Percentiles rank a stretch among this genome's conserved stretches.
Conservation (phyloP, 768 basidiomycete genomes). For the Xerocomus potaroensis region DNA sequence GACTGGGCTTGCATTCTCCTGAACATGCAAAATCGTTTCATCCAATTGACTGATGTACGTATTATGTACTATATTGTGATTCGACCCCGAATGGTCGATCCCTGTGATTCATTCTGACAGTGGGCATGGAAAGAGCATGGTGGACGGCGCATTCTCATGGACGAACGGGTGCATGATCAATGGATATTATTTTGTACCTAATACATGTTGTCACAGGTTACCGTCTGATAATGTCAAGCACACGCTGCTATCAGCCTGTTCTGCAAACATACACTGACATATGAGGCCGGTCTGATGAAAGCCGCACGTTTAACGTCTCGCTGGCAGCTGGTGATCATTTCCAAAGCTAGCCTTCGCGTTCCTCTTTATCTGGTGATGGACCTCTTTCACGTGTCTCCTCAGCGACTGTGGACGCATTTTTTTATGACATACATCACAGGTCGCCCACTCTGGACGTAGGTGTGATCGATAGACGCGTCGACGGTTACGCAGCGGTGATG, state of each 20-base stretch:
- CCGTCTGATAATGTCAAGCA: background rate
- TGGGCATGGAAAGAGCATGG: slow-evolving; percentile 2
- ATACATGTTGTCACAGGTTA: background rate
- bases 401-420: slow-evolving; percentile 14
- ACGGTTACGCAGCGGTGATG: slow-evolving; percentile 2
- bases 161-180: background rate
- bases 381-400: slow-evolving; percentile 16
- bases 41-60: background rate
- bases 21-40: slow-evolving; percentile 12
- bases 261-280: background rate
- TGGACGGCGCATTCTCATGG: background rate
- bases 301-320: background rate
- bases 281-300: background rate
- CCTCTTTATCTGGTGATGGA: slow-evolving; percentile 18
- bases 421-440: slow-evolving; percentile 12
- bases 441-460: background rate
- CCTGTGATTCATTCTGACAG: background rate
- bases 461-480: background rate
- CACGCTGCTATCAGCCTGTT: background rate
- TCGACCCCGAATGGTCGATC: background rate
- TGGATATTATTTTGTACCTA: slow-evolving; percentile 3
- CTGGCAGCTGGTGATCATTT: background rate
- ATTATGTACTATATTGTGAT: background rate
- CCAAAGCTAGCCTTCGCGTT: background rate
- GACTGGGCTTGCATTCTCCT: slow-evolving; percentile 54